Base-by-base conservation (phyloP, 441 rosid species). In the Iberis amara region DNA sequence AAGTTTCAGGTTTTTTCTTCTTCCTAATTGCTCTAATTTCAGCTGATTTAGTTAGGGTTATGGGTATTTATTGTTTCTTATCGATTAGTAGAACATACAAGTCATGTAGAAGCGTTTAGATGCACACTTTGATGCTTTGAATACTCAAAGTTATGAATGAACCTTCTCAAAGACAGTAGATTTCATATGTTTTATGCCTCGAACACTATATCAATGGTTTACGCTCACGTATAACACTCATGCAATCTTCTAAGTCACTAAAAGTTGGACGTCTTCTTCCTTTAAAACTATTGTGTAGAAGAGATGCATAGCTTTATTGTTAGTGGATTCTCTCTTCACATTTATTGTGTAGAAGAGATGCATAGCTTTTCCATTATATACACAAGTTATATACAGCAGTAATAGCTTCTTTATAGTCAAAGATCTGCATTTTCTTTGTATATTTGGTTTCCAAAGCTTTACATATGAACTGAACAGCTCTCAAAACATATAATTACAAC, bases 381-480 rank as follows among this genome's bases (percentile, higher is more conserved):
- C 55, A 58, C 30, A 58, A 28, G 31, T 13, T 7, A 23, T 47
- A 21, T 9, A 39, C n/a, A 10, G 0, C 4, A 27, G 24, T 18
- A 47, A 59, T 47, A 47, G 55, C 51, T 48, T 32, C 64, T 2
- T 39, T 6, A 24, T 59, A 48, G 3, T 18, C 44, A 21, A 21
- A 40, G 41, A 48, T 7, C 11, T 18, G 48, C 40, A 6, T 7
- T 39, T 59, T 59, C 64, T 59, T 48, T 11, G 31, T 45, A 39
- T 48, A 32, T 40, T 48, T 39, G 24, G 39, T 48, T 48, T 1
- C 14, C 64, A 59, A 23, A 10, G 26, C 8, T 36, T 33, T 39
- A 48, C 56, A 40, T 40, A 40, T 39, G 56, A 21, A 48, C 55
- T 59, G 56, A 48, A 49, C 11, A 31, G 56, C 56, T 48, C 8